A percentile compares a stretch with the other conserved stretches of the same genome.
Conservation (phyloP, 2,329 filamentous ascomycete species). For the Atkinsonella hypoxylon region DNA sequence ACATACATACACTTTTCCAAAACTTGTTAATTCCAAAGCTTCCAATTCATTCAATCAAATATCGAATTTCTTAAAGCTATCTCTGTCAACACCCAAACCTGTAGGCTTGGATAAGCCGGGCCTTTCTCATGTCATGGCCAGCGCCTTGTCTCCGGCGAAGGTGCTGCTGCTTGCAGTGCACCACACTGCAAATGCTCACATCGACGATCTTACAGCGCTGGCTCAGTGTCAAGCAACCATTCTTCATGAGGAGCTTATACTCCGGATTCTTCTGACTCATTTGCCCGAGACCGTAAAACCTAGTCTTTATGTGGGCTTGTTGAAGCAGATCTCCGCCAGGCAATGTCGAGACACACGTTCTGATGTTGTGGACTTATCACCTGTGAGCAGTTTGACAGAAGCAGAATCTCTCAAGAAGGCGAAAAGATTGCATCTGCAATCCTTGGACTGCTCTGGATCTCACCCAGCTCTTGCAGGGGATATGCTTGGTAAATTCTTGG, state of each 20-base stretch:
- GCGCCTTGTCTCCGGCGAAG: conserved; percentile 50
- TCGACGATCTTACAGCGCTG: conserved; percentile 49
- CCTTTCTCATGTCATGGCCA: not conserved
- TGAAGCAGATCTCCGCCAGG: conserved; percentile 43
- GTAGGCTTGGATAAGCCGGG: not conserved
- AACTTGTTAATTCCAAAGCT: not conserved
- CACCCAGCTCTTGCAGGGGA: conserved; percentile 39
- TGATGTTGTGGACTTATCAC: conserved; percentile 39
- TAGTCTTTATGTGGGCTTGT: conserved; percentile 46
- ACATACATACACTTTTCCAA: too few species aligned
- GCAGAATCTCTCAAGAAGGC: conserved; percentile 51
- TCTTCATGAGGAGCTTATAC: conserved; percentile 50
- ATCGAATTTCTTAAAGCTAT: not conserved
- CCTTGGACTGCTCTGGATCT: conserved; percentile 39
- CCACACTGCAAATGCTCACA: conserved; percentile 52
- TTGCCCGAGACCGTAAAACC: conserved; percentile 61
- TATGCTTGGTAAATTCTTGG: conserved; percentile 49
- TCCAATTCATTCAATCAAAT: not conserved
- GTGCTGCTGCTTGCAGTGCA: conserved; percentile 62
- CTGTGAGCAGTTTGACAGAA: conserved; percentile 47
- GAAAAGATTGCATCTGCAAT: conserved; percentile 49
- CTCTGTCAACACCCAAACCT: not conserved
- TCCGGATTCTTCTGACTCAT: conserved; percentile 65
- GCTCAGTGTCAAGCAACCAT: conserved; percentile 42
- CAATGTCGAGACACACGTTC: conserved; percentile 28